Conservation (phyloP, 495 filamentous ascomycete species). For the Aspergillus affinis region DNA sequence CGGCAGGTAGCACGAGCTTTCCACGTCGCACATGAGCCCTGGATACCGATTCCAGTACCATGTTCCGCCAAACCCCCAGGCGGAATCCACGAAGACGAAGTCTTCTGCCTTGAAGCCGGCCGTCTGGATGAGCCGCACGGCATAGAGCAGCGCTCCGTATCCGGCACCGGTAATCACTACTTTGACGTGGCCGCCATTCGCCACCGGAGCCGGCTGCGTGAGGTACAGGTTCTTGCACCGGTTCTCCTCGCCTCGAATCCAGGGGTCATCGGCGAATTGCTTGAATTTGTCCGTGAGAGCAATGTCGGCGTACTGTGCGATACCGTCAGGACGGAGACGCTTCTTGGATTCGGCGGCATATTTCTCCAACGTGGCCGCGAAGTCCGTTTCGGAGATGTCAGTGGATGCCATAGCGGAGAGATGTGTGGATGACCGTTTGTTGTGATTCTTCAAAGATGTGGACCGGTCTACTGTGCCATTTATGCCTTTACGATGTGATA, state of each 20-base stretch:
- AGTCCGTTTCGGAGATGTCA: too few species aligned
- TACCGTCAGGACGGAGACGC: background rate
- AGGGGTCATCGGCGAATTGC: background rate
- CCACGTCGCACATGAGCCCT: slow-evolving; percentile 33
- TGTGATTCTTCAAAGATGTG: too few species aligned
- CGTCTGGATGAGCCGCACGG: slow-evolving; percentile 12
- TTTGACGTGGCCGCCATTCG: background rate
- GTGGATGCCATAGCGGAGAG: too few species aligned
- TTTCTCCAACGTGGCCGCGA: background rate
- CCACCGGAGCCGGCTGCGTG: background rate
- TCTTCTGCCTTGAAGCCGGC: slow-evolving; percentile 28
- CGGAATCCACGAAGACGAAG: slow-evolving; percentile 52
- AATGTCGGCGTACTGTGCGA: background rate
- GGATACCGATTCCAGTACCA: slow-evolving; percentile 50
- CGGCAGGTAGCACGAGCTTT: slow-evolving; percentile 45
- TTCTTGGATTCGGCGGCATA: background rate
- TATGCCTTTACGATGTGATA: too few species aligned
- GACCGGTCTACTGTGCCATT: too few species aligned
- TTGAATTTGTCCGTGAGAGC: background rate
- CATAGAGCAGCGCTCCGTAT: slow-evolving; percentile 14
- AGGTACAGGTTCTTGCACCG: background rate
- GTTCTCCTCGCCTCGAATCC: background rate
- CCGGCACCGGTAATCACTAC: slow-evolving; percentile 17
- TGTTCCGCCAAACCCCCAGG: slow-evolving; percentile 50
- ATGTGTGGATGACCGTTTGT: too few species aligned